Base-by-base conservation (phyloP, 1,284 basidiomycete species). In the Lentinula novae-zelandiae region DNA sequence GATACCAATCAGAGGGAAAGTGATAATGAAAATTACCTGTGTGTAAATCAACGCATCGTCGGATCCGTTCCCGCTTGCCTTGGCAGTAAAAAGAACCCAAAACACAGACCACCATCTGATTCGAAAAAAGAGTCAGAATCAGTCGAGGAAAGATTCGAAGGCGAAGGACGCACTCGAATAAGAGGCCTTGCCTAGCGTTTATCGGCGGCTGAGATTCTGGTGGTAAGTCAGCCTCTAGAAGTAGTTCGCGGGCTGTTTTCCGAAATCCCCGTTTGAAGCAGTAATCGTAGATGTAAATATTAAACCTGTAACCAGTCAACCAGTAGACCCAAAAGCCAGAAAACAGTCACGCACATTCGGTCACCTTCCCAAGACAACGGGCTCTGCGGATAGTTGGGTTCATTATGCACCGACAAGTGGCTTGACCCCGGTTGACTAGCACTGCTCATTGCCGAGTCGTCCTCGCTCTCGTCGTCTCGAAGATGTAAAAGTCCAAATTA, bases 71-170 rank as follows among this genome's bases (percentile, higher is more conserved):
- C 81, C 82, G 55, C 79, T 87, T 61, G 84, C 87, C 74, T 91
- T 92, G 52, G 89, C 88, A 10, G 84, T 82, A 69, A 92, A 92
- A 8, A 92, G 75, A 0, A 90, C 85, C 90, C 90, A 92, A 67
- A 92, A 92, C 22, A 93, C 90, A 67, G 84, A 88, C 90, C 90
- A 92, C 90, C 90, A 92, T 71, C 90, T 92, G 67, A 51, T 54
- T 27, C 3, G 0, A 27, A 27, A 27, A 49, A 50, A 46, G 15
- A 53, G 53, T 69, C 63, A 22, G 8, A 62, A 49, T 49, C 51
- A 53, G 3, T 13, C 12, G 22, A n/a, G 54, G 31, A 39, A 46
- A n/a, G 22, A 12, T 10, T 34, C 36, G 60, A 15, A 31, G 27
- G 51, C 54, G 58, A 59, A 60, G 60, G 59, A 83, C 89, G 63